Evolutionary conservation across 495 filamentous ascomycete genomes (phyloP).

Genomic region (Physcia stellaris): DNA sequence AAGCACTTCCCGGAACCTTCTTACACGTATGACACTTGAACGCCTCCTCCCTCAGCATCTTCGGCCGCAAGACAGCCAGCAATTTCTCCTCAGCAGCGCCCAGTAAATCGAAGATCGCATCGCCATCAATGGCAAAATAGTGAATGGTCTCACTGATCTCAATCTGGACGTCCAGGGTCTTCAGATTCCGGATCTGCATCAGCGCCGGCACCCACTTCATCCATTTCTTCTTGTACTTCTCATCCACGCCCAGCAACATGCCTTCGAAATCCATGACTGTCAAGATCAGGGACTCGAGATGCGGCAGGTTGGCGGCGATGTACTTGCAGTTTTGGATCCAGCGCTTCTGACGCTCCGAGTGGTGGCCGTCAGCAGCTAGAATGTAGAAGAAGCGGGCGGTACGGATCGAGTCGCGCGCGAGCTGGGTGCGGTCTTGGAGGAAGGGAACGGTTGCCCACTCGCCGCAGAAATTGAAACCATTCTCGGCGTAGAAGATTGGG

Average conservation of each 20-base stretch:
- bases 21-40: too few species aligned
- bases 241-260: neutral
- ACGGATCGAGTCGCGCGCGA: neutral
- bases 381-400: neutral
- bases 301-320: neutral
- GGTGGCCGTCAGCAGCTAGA: neutral
- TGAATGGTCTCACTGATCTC: neutral
- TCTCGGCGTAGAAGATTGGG: constrained; percentile 6
- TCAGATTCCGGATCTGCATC: neutral
- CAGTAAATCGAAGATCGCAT: too few species aligned
- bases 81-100: too few species aligned
- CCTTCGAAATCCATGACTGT: too few species aligned
- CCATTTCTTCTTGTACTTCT: neutral
- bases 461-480: neutral
- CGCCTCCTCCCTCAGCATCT: too few species aligned
- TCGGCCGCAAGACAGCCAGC: too few species aligned
- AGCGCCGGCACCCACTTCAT: neutral
- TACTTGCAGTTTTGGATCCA: neutral
- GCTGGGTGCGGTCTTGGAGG: neutral
- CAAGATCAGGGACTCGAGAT: too few species aligned
- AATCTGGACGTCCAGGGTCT: neutral
- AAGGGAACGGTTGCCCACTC: neutral
- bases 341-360: neutral
- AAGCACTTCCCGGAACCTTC: too few species aligned
- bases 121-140: too few species aligned